A percentile compares a stretch with the other conserved stretches of the same genome.
Conservation (phyloP, 2,329 filamentous ascomycete species). For the Coniochaeta sp. region DNA sequence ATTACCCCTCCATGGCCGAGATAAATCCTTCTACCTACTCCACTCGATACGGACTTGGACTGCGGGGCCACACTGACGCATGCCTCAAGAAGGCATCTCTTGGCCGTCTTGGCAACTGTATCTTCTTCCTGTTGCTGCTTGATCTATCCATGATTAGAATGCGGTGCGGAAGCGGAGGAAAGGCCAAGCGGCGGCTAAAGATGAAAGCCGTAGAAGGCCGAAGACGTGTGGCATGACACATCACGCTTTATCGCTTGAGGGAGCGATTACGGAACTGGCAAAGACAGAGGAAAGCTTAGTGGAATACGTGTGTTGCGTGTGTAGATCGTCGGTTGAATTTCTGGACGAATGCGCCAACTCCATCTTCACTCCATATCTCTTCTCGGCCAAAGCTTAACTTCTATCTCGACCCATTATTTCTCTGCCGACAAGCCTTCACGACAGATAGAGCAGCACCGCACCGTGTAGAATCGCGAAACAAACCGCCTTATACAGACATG, state of each 20-base stretch:
- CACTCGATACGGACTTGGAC: too few species aligned
- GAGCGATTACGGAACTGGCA: neutral
- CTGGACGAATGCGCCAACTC: neutral
- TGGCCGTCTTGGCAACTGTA: neutral
- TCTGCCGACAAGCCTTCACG: neutral
- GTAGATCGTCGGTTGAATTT: neutral
- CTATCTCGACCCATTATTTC: neutral
- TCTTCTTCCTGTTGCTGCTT: neutral
- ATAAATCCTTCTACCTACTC: neutral
- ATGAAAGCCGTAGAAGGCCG: neutral
- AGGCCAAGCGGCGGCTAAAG: too few species aligned
- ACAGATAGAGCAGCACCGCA: neutral
- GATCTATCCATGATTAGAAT: neutral
- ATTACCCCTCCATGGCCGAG: neutral
- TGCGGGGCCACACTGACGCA: neutral
- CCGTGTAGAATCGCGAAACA: neutral
- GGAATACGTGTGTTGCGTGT: too few species aligned
- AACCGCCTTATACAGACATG: slow-evolving; percentile 28
- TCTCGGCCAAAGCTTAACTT: neutral
- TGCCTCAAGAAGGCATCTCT: neutral
- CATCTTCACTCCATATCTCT: neutral
- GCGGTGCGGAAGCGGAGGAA: neutral
- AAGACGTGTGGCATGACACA: neutral
- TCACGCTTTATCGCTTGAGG: neutral
- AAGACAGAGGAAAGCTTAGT: neutral